Conservation (phyloP, 805 yeast genomes). For the Starmerella ratchasimensis region DNA sequence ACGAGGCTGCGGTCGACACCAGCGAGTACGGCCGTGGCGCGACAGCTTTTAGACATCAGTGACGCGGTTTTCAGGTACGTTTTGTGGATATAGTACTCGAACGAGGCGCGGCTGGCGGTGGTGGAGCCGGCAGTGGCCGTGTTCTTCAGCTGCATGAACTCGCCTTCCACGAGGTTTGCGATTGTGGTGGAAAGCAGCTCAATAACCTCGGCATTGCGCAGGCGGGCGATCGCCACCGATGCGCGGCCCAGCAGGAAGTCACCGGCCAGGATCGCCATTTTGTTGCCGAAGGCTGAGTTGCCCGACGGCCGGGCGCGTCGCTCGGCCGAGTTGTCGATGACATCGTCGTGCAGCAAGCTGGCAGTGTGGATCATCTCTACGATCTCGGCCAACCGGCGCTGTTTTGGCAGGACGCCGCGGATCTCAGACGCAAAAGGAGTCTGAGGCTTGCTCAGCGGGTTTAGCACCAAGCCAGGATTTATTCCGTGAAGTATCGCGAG, state of each 20-base stretch:
- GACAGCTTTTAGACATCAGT: conserved; percentile 79
- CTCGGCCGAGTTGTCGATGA: conserved; percentile 74
- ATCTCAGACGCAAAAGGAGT: conserved; percentile 49
- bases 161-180: conserved; percentile 95
- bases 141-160: conserved; percentile 95
- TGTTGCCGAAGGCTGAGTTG: conserved; percentile 85
- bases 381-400: conserved; percentile 88
- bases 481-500: conserved; percentile 76
- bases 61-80: conserved; percentile 93
- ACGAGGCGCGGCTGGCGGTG: conserved; percentile 47
- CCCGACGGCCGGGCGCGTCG: conserved; percentile 87
- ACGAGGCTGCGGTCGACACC: conserved; percentile 66
- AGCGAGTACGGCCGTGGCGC: conserved; percentile 85
- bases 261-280: conserved; percentile 95
- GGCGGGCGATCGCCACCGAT: conserved; percentile 83
- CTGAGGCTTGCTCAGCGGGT: conserved; percentile 75
- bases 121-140: conserved; percentile 46
- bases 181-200: conserved; percentile 90
- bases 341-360: conserved; percentile 88
- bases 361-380: conserved; percentile 99
- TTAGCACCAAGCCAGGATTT: conserved; percentile 62
- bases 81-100: conserved; percentile 88
- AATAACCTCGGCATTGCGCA: conserved; percentile 93
- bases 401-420: conserved; percentile 83
- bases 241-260: conserved; percentile 93